Conservation (phyloP, 176 grass and related monocot species). For the Rhipidocladum racemiflorum region DNA sequence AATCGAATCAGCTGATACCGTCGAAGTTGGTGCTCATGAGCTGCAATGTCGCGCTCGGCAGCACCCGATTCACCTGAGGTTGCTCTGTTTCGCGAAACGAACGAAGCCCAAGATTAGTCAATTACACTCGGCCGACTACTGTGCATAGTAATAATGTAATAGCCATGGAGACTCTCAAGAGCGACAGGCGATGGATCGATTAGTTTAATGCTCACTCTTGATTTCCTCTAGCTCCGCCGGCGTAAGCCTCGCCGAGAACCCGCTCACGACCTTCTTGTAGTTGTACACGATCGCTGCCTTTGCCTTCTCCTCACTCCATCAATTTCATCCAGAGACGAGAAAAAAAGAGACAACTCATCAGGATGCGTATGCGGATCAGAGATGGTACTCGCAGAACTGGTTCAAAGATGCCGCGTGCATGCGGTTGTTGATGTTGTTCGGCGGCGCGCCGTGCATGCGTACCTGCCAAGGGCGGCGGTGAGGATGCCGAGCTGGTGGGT, state of each 20-base stretch:
- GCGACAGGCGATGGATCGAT: background rate
- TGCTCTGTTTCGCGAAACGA: slow-evolving; percentile 32
- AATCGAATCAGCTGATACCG: background rate
- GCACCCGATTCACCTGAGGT: slow-evolving; percentile 53
- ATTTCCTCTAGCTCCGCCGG: slow-evolving; percentile 57
- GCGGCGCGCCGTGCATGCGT: background rate
- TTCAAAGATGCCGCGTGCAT: background rate
- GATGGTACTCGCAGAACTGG: too few relatives aligned
- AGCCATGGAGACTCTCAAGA: background rate
- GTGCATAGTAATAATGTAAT: background rate
- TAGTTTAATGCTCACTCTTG: slow-evolving; percentile 47
- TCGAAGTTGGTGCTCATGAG: slow-evolving; percentile 51
- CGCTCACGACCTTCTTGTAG: slow-evolving; percentile 67
- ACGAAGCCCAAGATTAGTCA: background rate
- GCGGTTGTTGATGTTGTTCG: background rate
- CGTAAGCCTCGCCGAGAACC: slow-evolving; percentile 82
- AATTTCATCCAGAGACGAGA: background rate
- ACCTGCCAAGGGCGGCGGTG: slow-evolving; percentile 41
- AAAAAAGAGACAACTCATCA: too few relatives aligned
- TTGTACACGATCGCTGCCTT: slow-evolving; percentile 62
- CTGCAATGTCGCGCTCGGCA: slow-evolving; percentile 38
- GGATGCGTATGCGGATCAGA: background rate
- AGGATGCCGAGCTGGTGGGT: slow-evolving; percentile 47
- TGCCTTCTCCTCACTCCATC: slow-evolving; percentile 57
- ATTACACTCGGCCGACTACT: background rate